A percentile compares a stretch with the other conserved stretches of the same genome.
Conservation (phyloP, 768 basidiomycete genomes). For the Phanerochaete sordida region DNA sequence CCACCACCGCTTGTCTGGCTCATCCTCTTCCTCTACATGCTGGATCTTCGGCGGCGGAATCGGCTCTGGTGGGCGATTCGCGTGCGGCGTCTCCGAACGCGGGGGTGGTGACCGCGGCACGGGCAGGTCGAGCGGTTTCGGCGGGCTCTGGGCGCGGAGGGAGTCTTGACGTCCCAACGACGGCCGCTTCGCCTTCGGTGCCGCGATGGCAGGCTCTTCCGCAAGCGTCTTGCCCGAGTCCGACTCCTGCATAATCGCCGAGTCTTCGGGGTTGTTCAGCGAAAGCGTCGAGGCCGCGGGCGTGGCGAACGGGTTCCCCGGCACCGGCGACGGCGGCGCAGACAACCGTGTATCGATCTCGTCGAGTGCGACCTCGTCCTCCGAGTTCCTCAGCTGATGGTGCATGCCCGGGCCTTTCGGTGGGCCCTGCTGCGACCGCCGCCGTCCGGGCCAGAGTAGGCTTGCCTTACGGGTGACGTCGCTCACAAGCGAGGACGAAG, state of each 20-base stretch:
- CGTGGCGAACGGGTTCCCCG: constrained; percentile 38
- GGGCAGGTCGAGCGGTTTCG: constrained; percentile 58
- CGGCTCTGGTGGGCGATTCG: constrained; percentile 32
- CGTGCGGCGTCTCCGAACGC: constrained; percentile 34
- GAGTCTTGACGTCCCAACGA: constrained; percentile 14
- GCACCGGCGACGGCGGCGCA: constrained; percentile 37
- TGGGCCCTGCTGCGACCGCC: constrained; percentile 29
- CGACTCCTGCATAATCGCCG: constrained; percentile 23
- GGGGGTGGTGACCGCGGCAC: constrained; percentile 56
- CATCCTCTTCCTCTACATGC: constrained; percentile 26
- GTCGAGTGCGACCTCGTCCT: constrained; percentile 53
- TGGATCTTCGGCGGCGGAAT: constrained; percentile 28
- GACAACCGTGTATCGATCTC: constrained; percentile 31
- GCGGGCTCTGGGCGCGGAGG: constrained; percentile 38
- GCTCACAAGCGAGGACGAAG: constrained; percentile 46
- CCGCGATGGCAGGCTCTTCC: constrained; percentile 21
- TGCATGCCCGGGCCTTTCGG: constrained; percentile 40
- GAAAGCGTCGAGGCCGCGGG: constrained; percentile 51
- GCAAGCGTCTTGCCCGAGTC: constrained; percentile 4
- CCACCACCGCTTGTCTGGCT: constrained; percentile 61
- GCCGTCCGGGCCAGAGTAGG: constrained; percentile 48
- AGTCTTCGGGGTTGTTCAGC: constrained; percentile 27
- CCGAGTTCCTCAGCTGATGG: constrained; percentile 44
- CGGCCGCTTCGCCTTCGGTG: constrained; percentile 21
- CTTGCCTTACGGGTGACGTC: constrained; percentile 59